These are phyloP conservation scores for Parmales sp. DNA, from an alignment of 108 stramenopile species.

Conservation along the genomic window DNA sequence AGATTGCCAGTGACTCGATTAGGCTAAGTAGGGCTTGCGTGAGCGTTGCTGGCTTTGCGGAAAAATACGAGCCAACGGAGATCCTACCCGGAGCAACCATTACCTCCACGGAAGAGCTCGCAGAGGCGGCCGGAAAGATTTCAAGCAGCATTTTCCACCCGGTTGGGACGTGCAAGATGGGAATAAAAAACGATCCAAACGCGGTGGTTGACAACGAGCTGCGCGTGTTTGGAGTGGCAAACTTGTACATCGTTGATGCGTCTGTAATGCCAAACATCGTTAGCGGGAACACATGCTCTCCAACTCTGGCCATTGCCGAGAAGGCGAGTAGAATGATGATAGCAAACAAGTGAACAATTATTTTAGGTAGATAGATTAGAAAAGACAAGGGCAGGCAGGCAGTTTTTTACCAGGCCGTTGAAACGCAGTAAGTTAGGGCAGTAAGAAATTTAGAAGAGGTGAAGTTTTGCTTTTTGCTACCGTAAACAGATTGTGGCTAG, in stretches of 20 bases:
- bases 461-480: too few species aligned
- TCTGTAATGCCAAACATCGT: constrained; percentile 16
- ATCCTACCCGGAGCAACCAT: neutral
- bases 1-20: neutral
- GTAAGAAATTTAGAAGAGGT: too few species aligned
- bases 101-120: neutral
- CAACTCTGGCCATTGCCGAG: constrained; percentile 17
- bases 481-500: too few species aligned
- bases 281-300: constrained; percentile 18
- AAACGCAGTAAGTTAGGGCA: too few species aligned
- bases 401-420: too few species aligned
- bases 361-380: too few species aligned
- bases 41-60: neutral
- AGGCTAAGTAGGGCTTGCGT: neutral
- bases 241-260: constrained; percentile 12
- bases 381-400: too few species aligned
- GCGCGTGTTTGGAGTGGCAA: constrained; percentile 11
- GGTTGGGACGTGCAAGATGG: constrained; percentile 15
- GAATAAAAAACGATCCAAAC: neutral
- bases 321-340: constrained; percentile 9
- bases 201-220: constrained; percentile 11
- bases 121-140: neutral
- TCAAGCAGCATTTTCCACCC: constrained; percentile 22
- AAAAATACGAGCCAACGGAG: neutral
- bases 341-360: too few species aligned